Base-by-base conservation (phyloP, 2,329 filamentous ascomycete genomes). In the Kalmusia sp. region DNA sequence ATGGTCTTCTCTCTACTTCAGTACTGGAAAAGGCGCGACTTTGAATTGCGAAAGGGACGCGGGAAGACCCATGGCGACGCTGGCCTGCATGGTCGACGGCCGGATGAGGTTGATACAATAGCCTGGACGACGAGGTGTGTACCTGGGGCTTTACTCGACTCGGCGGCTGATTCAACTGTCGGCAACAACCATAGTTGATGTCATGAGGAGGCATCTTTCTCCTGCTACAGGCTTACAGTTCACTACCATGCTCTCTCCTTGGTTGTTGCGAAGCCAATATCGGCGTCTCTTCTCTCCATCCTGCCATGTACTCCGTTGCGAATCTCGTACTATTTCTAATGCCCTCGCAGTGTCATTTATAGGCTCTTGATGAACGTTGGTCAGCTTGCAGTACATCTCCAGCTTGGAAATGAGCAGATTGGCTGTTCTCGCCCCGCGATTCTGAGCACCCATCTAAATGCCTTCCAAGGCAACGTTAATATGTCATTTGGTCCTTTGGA, bases 401-500 rank as follows among this genome's bases (percentile, higher is more conserved):
- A 52, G 34, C 47, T 47, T 45, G 63, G 59, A 63, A 64, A 30
- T 19, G 37, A 61, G 41, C 63, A 62, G 61, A 67, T 70, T 70
- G 62, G 67, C 34, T 40, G 43, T 31, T 51, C n/a, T 30, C 43
- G 22, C 14, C 37, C 21, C 38, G 21, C 22, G n/a, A 5, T 24
- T 22, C 11, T 11, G 25, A 25, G 27, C 22, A 35, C 11, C 27
- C 22, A 17, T 19, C 21, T 35, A 14, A 34, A 38, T 39, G 40
- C 21, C 45, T 39, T 24, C 24, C 19, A 12, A n/a, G 19, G 15
- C 41, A n/a, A n/a, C 30, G 25, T 38, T 7, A 15, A 8, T 27
- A 21, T 35, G 22, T n/a, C 21, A 14, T 35, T 8, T 22, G 19
- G 33, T 11, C 12, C 6, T 45, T 22, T 24, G 19, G 21, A 24